phyloP scores from a whole-genome alignment of 2,329 filamentous ascomycete genomes.

The Xylaria sp. region DNA sequence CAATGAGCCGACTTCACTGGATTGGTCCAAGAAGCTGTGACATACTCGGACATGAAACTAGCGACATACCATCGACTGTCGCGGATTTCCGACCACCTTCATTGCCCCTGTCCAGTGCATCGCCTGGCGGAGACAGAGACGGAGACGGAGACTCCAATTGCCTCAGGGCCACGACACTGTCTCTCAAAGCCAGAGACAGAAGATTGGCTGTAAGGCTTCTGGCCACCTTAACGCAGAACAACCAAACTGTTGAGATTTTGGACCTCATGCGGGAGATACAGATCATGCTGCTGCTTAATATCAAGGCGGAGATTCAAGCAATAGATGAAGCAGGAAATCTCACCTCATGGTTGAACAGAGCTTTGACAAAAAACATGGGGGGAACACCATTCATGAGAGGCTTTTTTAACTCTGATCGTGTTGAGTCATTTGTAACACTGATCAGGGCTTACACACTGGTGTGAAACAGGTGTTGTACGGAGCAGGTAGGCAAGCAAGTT shows the following conservation, averaged over 20 bases:
- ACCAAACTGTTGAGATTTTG: slow-evolving; percentile 30
- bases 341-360: slow-evolving; percentile 44
- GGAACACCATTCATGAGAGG: neutral
- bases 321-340: slow-evolving; percentile 53
- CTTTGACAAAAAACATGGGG: slow-evolving; percentile 28
- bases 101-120: neutral
- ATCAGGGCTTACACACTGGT: too few species aligned
- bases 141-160: neutral
- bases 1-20: slow-evolving; percentile 53
- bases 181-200: slow-evolving; percentile 53
- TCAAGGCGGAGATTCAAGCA: slow-evolving; percentile 74
- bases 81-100: neutral
- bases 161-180: slow-evolving; percentile 20
- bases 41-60: slow-evolving; percentile 26
- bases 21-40: slow-evolving; percentile 53
- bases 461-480: too few species aligned
- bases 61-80: neutral
- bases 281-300: slow-evolving; percentile 65
- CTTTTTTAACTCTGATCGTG: too few species aligned
- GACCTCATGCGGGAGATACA: slow-evolving; percentile 56
- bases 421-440: too few species aligned
- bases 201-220: slow-evolving; percentile 52
- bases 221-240: slow-evolving; percentile 34
- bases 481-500: too few species aligned
- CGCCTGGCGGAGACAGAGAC: neutral